phyloP scores from a whole-genome alignment of 176 grass and related monocot genomes.

The Puya raimondii region DNA sequence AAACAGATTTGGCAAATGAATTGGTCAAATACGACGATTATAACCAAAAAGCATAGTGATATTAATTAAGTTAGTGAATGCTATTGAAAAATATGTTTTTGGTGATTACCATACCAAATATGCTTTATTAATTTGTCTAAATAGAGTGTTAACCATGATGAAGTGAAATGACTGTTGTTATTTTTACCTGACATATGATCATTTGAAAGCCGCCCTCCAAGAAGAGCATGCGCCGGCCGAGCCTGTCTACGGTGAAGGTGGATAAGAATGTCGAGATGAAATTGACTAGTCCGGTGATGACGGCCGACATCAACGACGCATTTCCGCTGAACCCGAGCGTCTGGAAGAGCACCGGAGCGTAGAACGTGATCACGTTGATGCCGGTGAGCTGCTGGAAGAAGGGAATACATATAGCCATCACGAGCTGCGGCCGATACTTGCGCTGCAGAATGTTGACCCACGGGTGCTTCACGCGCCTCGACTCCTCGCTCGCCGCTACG shows the following conservation, averaged over 20 bases:
- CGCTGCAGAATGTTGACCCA: constrained; percentile 27
- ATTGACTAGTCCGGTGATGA: constrained; percentile 23
- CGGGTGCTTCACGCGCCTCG: constrained; percentile 7
- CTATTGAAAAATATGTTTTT: not conserved
- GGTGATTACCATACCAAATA: not conserved
- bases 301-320: constrained; percentile 28
- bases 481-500: constrained; percentile 21
- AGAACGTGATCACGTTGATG: constrained; percentile 39
- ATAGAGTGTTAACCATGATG: not conserved
- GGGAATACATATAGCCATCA: constrained; percentile 33
- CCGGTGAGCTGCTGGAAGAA: constrained; percentile 57
- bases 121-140: not conserved
- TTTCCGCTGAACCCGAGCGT: constrained; percentile 53
- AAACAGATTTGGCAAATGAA: too few relatives aligned
- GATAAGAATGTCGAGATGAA: constrained; percentile 23
- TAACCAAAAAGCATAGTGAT: too few relatives aligned
- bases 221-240: constrained; percentile 15
- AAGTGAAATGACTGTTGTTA: not conserved
- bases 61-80: too few relatives aligned
- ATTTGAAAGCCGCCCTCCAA: not conserved
- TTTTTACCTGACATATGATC: constrained; percentile 7
- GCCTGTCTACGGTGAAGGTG: constrained; percentile 17
- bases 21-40: too few relatives aligned
- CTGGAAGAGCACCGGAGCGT: constrained; percentile 42
- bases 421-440: constrained; percentile 22